Evolutionary conservation across 1,139 yeast genomes (phyloP).

Genomic region (Scheffersomyces insectosa): DNA sequence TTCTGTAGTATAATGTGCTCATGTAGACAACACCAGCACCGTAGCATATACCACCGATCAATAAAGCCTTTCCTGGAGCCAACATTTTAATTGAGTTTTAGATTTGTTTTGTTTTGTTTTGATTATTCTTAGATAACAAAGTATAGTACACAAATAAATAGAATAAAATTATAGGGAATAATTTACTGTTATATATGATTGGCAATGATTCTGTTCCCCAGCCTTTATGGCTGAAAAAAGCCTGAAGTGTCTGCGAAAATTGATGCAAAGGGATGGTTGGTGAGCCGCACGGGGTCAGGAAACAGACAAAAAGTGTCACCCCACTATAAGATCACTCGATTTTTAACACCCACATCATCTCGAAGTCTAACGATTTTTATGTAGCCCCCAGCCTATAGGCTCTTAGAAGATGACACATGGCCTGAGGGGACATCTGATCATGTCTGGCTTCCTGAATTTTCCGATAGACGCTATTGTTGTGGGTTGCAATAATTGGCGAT

Average conservation of each 20-base stretch:
- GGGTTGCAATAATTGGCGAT: too few species aligned
- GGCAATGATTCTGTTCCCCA: too few species aligned
- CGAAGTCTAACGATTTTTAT: too few species aligned
- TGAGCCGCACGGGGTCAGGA: too few species aligned
- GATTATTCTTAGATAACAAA: not conserved
- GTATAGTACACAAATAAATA: constrained; percentile 1
- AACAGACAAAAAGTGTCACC: not conserved
- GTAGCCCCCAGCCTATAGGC: too few species aligned
- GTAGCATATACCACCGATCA: constrained; percentile 37
- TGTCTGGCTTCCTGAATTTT: too few species aligned
- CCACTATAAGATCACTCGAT: constrained; percentile 1
- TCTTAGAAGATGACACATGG: too few species aligned
- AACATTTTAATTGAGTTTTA: constrained; percentile 4
- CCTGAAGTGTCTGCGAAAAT: not conserved
- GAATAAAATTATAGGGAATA: too few species aligned
- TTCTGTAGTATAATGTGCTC: constrained; percentile 34
- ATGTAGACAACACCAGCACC: constrained; percentile 37
- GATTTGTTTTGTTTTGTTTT: not conserved
- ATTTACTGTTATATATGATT: too few species aligned
- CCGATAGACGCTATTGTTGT: too few species aligned
- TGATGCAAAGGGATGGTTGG: too few species aligned
- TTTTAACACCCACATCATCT: not conserved
- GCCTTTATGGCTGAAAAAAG: not conserved
- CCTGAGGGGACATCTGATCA: too few species aligned
- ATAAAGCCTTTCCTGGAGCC: constrained; percentile 27